A percentile compares a stretch with the other conserved stretches of the same genome.
These are phyloP conservation scores for Proteromonas lacertae DNA, from an alignment of 352 stramenopile genomes.

Conservation along the genomic window DNA sequence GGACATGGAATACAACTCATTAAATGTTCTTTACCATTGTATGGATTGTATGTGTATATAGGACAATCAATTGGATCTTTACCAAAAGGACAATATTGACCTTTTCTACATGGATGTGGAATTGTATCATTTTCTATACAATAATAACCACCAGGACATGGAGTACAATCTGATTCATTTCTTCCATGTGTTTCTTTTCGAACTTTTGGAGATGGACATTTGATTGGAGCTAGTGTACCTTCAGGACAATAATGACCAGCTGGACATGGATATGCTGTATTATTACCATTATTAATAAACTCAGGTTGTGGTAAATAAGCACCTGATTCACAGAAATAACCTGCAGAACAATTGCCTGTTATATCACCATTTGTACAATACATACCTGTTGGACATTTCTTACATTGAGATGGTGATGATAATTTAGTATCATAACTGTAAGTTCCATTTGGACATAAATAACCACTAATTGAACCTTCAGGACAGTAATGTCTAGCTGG, in stretches of 20 bases:
- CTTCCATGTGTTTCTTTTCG: conserved; percentile 14
- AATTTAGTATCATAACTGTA: not conserved
- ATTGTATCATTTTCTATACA: conserved; percentile 28
- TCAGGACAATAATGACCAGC: too few species aligned
- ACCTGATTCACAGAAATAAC: conserved; percentile 28
- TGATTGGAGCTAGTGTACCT: conserved; percentile 15
- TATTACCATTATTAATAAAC: not conserved
- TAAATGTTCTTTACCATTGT: too few species aligned
- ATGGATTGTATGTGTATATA: too few species aligned
- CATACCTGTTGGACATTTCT: conserved; percentile 22
- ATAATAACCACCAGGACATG: conserved; percentile 24
- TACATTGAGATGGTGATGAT: conserved; percentile 19
- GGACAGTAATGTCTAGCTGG: conserved; percentile 9
- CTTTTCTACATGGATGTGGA: conserved; percentile 26
- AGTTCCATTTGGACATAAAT: conserved; percentile 4
- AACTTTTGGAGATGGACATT: conserved; percentile 32
- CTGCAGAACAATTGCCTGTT: conserved; percentile 27
- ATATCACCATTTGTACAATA: conserved; percentile 30
- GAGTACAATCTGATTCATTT: conserved; percentile 20
- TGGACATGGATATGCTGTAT: too few species aligned
- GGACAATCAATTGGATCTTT: conserved; percentile 2
- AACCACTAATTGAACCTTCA: conserved; percentile 3
- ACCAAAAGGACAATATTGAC: conserved; percentile 25
- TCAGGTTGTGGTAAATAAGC: conserved; percentile 1
- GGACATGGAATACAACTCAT: conserved; percentile 38